A percentile compares a stretch with the other conserved stretches of the same genome.
Conservation (phyloP, 176 grass and related monocot genomes). For the Cocos nucifera region DNA sequence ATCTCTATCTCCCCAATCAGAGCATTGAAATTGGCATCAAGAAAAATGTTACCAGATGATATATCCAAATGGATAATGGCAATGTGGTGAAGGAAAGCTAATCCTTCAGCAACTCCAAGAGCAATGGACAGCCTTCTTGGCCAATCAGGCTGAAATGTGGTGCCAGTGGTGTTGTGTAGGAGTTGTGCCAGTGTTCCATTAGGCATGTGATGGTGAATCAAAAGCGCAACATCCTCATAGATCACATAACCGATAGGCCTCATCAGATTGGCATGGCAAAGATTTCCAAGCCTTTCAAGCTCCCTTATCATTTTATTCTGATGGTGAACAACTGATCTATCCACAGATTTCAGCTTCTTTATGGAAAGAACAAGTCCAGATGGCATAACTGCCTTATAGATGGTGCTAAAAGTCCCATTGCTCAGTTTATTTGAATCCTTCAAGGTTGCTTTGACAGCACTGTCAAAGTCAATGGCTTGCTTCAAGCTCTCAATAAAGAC, state of each 20-base stretch:
- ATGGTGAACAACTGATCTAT: slow-evolving; percentile 48
- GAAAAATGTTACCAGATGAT: slow-evolving; percentile 68
- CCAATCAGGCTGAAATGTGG: slow-evolving; percentile 52
- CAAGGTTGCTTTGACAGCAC: slow-evolving; percentile 55
- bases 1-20: slow-evolving; percentile 88
- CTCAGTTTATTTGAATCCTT: slow-evolving; percentile 56
- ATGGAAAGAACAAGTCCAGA: slow-evolving; percentile 75
- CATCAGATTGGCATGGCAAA: slow-evolving; percentile 73
- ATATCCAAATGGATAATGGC: slow-evolving; percentile 91
- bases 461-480: slow-evolving; percentile 89
- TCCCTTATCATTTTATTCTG: slow-evolving; percentile 88
- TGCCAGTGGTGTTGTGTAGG: slow-evolving; percentile 23
- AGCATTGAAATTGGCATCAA: slow-evolving; percentile 55
- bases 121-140: slow-evolving; percentile 58
- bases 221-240: slow-evolving; percentile 61
- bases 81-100: slow-evolving; percentile 75
- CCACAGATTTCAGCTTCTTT: slow-evolving; percentile 81
- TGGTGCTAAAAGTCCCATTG: slow-evolving; percentile 65
- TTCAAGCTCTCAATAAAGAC: slow-evolving; percentile 72
- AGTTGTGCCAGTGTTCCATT: slow-evolving; percentile 74
- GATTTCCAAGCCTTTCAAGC: slow-evolving; percentile 59
- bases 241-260: slow-evolving; percentile 73
- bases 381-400: slow-evolving; percentile 81
- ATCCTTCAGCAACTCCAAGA: slow-evolving; percentile 57
- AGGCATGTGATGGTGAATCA: slow-evolving; percentile 68